Base-by-base conservation (phyloP, 1,284 basidiomycete genomes). In the Moesziomyces sp. region DNA sequence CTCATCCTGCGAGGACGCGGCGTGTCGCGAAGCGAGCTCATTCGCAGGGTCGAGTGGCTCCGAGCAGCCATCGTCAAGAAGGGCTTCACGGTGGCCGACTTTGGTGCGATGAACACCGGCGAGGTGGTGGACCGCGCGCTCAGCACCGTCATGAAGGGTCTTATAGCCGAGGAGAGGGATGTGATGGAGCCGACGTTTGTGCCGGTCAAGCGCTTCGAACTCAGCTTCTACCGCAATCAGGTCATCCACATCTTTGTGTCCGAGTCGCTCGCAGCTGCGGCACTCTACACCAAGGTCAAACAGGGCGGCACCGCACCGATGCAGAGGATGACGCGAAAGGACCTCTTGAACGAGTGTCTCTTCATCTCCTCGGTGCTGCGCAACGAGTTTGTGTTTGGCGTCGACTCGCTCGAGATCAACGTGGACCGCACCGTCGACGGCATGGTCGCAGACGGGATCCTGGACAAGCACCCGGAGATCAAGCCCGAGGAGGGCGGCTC, bases 151-250 rank as follows among this genome's bases (percentile, higher is more conserved):
- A 79, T 85, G 73, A 85, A 84, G 66, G 82, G 75, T 14, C 71
- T 85, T 43, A 79, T 85, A 49, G 61, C 75, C 42, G 74, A 79
- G 21, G 74, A 81, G 42, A 77, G 77, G 42, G 81, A 84, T 26
- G 69, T 85, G 21, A 81, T 85, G 70, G 85, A 85, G 48, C 73
- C 77, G 26, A 85, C 85, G 0, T 82, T 78, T 58, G 75, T 78
- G 45, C 83, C 85, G 2, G 59, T 65, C 11, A 83, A 81, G 48
- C 76, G 79, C 9, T 85, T 85, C 69, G 84, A 84, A 60, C 78
- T 85, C 19, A 80, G 79, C 53, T 84, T 85, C 70, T 84, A 84
- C 64, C 81, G 84, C 43, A 85, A 85, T 53, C 84, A 85, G 67
- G 77, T 82, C 46, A 81, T 83, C 13, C 80, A 82, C 57, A 74